These are phyloP conservation scores for Quercus ilex DNA, from an alignment of 306 rosid species.

Conservation along the genomic window DNA sequence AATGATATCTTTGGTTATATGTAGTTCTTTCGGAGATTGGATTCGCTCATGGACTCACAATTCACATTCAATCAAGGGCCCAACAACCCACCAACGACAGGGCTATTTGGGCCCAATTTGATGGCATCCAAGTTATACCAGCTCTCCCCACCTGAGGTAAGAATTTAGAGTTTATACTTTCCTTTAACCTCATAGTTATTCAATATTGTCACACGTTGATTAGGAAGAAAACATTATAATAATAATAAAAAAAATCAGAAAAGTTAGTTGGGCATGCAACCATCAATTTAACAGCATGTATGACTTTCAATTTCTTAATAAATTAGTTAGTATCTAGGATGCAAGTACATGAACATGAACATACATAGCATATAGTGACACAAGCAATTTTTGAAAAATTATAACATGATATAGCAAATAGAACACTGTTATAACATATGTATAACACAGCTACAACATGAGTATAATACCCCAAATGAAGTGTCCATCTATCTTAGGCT, in stretches of 20 bases:
- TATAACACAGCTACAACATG: no score
- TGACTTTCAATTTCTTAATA: background rate
- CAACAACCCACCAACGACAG: conserved; percentile 8
- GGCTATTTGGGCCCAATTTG: conserved; percentile 15
- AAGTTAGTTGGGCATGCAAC: no score
- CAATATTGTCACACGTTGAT: no score
- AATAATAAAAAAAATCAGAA: no score
- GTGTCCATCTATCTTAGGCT: background rate
- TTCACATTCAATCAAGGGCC: background rate
- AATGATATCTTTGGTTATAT: background rate
- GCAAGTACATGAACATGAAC: no score
- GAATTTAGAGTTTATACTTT: no score
- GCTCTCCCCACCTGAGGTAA: conserved; percentile 39
- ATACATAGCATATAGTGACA: background rate
- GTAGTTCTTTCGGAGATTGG: background rate
- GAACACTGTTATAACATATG: no score
- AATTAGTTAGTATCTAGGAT: no score
- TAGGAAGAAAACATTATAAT: no score
- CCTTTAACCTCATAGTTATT: no score
- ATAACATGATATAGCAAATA: no score
- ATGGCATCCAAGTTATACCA: conserved; percentile 28
- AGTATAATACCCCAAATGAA: conserved; percentile 17
- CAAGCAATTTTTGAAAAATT: conserved; percentile 1
- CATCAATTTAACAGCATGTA: background rate
- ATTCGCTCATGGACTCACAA: conserved; percentile 2